Base-by-base conservation (phyloP, 2,329 filamentous ascomycete genomes). In the Penicillium corylophilum region DNA sequence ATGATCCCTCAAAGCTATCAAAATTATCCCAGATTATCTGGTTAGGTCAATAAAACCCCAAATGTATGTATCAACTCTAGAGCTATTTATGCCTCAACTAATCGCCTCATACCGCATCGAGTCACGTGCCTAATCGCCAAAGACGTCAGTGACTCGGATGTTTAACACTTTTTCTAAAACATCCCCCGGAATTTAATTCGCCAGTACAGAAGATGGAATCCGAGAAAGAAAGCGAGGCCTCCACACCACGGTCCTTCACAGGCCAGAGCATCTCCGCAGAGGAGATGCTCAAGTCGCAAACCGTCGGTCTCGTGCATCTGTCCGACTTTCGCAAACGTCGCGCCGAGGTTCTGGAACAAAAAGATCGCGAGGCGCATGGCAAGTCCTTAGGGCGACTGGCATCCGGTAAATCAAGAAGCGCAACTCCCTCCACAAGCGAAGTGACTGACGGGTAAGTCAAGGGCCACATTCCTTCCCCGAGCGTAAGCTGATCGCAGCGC, bases 311-410 rank as follows among this genome's bases (percentile, higher is more conserved):
- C 2, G 93, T 97, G 47, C 84, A 89, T 51, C 85, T 96, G 39
- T 90, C 89, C 59, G 94, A 97, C 69, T 97, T 95, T 72, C 90
- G 93, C 72, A 97, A 99, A 76, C 86, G 94, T 53, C 90, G 93
- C 72, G 92, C 91, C 62, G 90, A 96, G 73, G 90, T 92, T n/a
- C 78, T 96, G 43, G 93, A 96, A 71, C 86, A 90, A 68, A 93
- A 94, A 67, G 90, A 94, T 67, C 84, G 88, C 64, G 90, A 94
- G 65, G 86, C 84, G 12, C 84, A 86, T 65, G 87, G 89, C 60
- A 80, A 78, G 36, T 77, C 82, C 23, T 67, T 81, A 10, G 73
- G 74, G 2, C 69, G 73, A 54, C 64, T 75, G 53, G 65, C 71
- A 35, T 62, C 73, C 16, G 68, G 71, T 57, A 74, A 68, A 48